Evolutionary conservation across 1,284 basidiomycete genomes (phyloP), one percentile per base, ranked within the genome.

Genomic region (Malassezia vespertilionis): DNA sequence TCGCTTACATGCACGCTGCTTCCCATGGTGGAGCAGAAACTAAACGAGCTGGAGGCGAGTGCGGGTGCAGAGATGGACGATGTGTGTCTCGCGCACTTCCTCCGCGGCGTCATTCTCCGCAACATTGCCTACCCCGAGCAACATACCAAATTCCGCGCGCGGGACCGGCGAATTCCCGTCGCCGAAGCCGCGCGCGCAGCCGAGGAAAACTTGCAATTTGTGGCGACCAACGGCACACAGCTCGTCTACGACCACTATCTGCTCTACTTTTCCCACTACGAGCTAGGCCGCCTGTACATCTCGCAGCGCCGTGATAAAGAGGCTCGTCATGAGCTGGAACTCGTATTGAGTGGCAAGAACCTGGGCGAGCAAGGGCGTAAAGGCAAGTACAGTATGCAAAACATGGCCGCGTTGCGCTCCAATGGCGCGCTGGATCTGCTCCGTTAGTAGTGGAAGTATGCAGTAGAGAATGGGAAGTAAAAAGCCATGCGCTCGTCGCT

Each of bases 251-350:
- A 70, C 28, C 65, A 69, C 53, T 70, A 64, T 53, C 47, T 70
- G 20, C 51, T 64, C 12, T 70, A 70, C 60, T 70, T 70, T 56
- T 57, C 61, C 10, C 64, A 67, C 46, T 70, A 70, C 48, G 67
- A 70, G 50, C 52, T 70, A 21, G 67, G 65, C 3, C 42, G 67
- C 6, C 46, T 70, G 40, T 61, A 63, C 47, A 59, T 64, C 9
- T 38, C 23, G 4, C 30, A 34, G 44, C 52, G 54, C 17, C 30
- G 52, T n/a, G 15, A n/a, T 18, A 32, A 12, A 2, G 55, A 67
- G 38, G 67, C 67, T 0, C 54, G 53, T 40, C 48, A 55, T 21
- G 46, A 63, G 52, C 46, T 66, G 33, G 53, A 65, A n/a, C 15
- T 63, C 10, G 60, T 70, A 2, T 33, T 70, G 10, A 47, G 44